Base-by-base conservation (phyloP, 1,139 yeast species). In the Maudiozyma humilis region DNA sequence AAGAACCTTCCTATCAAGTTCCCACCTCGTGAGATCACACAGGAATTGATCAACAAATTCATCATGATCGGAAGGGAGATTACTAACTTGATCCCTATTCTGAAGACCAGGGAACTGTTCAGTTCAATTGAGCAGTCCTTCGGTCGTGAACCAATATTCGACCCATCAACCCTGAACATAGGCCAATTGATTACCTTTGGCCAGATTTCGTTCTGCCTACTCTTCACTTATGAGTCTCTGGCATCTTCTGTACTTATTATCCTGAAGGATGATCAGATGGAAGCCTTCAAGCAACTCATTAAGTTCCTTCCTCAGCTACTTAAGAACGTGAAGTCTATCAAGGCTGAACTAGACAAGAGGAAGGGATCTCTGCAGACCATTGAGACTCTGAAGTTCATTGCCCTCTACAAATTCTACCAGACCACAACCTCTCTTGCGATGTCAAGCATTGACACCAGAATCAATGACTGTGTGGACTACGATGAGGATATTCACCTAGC, bases 401-500 rank as follows among this genome's bases (percentile, higher is more conserved):
- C 61, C 5, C 40, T 56, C 19, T 44, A 49, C 48, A 57, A 58
- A 44, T 52, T 48, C 34, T 57, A 52, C 40, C 49, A 52, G 34
- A 43, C 54, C 3, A 46, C 58, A 12, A 30, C 46, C 8, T 47
- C 55, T 2, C 43, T 41, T 12, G 14, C 31, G 2, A 19, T 29
- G 23, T 10, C 37, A 13, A 35, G 36, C 15, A 16, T 31, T 3
- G 32, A 16, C 12, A 10, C 31, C 3, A 38, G 23, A 23, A 23
- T 34, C 14, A 43, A 30, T 15, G 45, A 52, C 31, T 36, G 48
- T n/a, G 42, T 51, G 23, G 59, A 55, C 43, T 51, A 48, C 23
- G 59, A 59, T 41, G 62, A 56, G 45, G 63, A 59, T 43, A 47
- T 58, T 15, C 53, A 55, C 36, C 38, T 53, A 39, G 60, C 59